phyloP scores from a whole-genome alignment of 2,329 filamentous ascomycete species.

The Monilinia polystroma region DNA sequence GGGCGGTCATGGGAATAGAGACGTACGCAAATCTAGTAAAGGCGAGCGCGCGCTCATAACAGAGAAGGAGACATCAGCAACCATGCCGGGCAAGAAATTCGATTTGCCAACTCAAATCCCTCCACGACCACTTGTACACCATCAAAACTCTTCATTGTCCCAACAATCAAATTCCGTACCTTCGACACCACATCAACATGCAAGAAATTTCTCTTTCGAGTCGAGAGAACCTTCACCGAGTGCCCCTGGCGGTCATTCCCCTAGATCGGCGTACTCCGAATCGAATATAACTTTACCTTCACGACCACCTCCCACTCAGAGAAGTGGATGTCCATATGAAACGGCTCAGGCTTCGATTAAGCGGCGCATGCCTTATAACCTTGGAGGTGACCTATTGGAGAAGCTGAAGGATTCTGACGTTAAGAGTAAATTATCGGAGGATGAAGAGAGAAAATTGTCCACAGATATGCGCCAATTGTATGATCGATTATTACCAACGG shows the following conservation, averaged over 20 bases:
- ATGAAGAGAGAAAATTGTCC: conserved; percentile 73
- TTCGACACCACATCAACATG: conserved; percentile 87
- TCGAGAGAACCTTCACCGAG: conserved; percentile 81
- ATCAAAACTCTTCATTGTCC: conserved; percentile 49
- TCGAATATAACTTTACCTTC: conserved; percentile 73
- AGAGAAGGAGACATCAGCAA: conserved; percentile 50
- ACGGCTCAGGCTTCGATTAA: conserved; percentile 78
- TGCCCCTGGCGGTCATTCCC: conserved; percentile 75
- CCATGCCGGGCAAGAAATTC: conserved; percentile 40
- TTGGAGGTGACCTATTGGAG: conserved; percentile 77
- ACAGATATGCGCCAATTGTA: conserved; percentile 85
- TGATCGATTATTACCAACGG: conserved; percentile 77
- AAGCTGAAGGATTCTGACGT: conserved; percentile 69
- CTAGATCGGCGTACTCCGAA: conserved; percentile 86
- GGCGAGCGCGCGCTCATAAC: conserved; percentile 61
- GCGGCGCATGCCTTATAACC: conserved; percentile 86
- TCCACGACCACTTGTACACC: conserved; percentile 42
- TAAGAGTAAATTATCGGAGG: conserved; percentile 66
- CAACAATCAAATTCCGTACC: conserved; percentile 87
- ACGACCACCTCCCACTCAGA: conserved; percentile 59
- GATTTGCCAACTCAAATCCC: conserved; percentile 37
- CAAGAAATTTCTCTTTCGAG: conserved; percentile 76
- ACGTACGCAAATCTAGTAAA: conserved; percentile 56
- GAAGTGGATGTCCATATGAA: conserved; percentile 79
- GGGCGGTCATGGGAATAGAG: conserved; percentile 58